These are phyloP conservation scores for Naganishia randhawae DNA, from an alignment of 768 basidiomycete species.

Conservation along the genomic window DNA sequence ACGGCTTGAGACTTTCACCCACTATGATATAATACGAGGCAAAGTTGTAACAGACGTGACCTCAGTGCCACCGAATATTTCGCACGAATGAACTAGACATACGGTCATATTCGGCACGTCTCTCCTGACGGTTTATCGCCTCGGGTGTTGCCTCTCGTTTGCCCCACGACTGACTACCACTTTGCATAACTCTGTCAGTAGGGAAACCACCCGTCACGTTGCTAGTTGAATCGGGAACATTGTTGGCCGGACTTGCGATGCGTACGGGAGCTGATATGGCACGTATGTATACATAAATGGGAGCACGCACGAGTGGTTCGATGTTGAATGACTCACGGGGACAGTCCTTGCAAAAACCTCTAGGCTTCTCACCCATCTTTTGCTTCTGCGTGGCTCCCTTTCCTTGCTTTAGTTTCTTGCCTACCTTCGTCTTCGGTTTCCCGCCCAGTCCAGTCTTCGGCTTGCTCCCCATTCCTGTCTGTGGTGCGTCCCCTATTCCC, in stretches of 20 bases:
- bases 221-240: neutral
- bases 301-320: neutral
- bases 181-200: neutral
- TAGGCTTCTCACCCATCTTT: neutral
- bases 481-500: neutral
- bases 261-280: neutral
- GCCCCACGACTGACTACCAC: neutral
- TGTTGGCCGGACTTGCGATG: neutral
- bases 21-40: no score
- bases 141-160: neutral
- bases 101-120: neutral
- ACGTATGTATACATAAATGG: neutral
- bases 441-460: neutral
- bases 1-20: no score
- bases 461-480: conserved; percentile 7
- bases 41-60: no score
- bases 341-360: conserved; percentile 2
- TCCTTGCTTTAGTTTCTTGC: conserved; percentile 1
- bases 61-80: no score
- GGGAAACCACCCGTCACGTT: neutral
- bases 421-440: neutral
- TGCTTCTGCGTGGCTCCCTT: neutral
- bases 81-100: neutral
- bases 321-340: neutral
- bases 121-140: no score